These are phyloP conservation scores for Corchorus olitorius DNA, from an alignment of 345 rosid species.

Conservation along the genomic window DNA sequence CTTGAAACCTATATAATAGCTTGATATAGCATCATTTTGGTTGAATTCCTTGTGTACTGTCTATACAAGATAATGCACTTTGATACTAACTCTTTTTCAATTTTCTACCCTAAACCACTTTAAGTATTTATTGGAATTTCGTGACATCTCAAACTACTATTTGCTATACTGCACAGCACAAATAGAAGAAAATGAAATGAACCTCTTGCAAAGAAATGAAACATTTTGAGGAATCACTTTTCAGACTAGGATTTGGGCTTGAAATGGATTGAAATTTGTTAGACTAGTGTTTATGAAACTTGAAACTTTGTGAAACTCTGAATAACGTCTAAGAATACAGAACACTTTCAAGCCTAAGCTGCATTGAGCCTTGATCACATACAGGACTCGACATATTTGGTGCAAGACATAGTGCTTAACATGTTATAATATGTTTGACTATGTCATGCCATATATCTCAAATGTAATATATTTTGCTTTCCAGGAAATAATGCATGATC, in stretches of 20 bases:
- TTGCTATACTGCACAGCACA: neutral
- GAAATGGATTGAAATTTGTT: neutral
- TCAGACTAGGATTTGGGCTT: neutral
- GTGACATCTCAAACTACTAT: neutral
- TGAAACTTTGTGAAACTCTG: neutral
- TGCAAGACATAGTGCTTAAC: neutral
- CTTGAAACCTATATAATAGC: neutral
- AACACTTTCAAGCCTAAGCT: neutral
- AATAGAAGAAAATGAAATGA: neutral
- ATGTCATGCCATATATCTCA: constrained; percentile 1
- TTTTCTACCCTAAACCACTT: neutral
- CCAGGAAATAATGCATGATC: constrained; percentile 84
- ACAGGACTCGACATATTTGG: neutral
- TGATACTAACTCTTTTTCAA: neutral
- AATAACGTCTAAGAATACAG: neutral
- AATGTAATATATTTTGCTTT: constrained; percentile 9
- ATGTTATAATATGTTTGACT: neutral
- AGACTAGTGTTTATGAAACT: neutral
- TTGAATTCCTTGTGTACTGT: neutral
- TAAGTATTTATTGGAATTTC: neutral
- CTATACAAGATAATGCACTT: neutral
- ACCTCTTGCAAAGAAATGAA: neutral
- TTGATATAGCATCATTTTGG: neutral
- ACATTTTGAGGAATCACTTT: neutral
- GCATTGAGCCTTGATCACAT: neutral